These are phyloP conservation scores for Pleurotus giganteus DNA, from an alignment of 768 basidiomycete species.

Conservation along the genomic window DNA sequence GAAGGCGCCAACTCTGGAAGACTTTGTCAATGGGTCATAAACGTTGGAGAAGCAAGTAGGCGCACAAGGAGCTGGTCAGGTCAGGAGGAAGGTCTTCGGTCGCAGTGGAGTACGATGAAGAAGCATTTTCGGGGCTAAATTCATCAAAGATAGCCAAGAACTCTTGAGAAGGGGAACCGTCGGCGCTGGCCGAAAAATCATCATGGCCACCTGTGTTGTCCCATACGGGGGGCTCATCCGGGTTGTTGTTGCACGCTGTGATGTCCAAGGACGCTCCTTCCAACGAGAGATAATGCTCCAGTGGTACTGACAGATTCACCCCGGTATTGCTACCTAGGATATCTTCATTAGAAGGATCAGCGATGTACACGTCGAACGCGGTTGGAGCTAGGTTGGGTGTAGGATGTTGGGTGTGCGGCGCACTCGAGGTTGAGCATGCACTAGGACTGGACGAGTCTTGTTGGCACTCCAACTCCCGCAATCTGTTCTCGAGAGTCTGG, in stretches of 20 bases:
- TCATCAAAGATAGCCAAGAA: not conserved
- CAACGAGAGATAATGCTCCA: not conserved
- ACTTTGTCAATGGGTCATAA: not conserved
- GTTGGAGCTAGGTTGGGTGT: conserved; percentile 11
- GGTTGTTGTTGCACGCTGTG: not conserved
- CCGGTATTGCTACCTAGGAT: not conserved
- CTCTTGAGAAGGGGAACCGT: not conserved
- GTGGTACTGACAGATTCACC: not conserved
- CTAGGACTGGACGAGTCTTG: conserved; percentile 22
- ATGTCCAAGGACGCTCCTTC: not conserved
- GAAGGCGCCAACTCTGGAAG: conserved; percentile 50
- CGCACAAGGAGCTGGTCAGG: conserved; percentile 33
- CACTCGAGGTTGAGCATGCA: not conserved
- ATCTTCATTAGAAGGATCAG: not conserved
- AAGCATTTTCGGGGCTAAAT: not conserved
- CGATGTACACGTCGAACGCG: conserved; percentile 10
- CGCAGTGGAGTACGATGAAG: not conserved
- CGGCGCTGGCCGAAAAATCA: conserved; percentile 4
- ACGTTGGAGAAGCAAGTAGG: conserved; percentile 11
- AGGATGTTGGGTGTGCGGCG: not conserved
- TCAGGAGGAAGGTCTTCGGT: conserved; percentile 2
- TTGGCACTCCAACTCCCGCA: conserved; percentile 51
- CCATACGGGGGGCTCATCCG: not conserved
- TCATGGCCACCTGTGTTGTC: not conserved
- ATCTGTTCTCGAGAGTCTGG: conserved; percentile 46